These are phyloP conservation scores for Serendipita indica DNA, from an alignment of 768 basidiomycete species.

Conservation along the genomic window DNA sequence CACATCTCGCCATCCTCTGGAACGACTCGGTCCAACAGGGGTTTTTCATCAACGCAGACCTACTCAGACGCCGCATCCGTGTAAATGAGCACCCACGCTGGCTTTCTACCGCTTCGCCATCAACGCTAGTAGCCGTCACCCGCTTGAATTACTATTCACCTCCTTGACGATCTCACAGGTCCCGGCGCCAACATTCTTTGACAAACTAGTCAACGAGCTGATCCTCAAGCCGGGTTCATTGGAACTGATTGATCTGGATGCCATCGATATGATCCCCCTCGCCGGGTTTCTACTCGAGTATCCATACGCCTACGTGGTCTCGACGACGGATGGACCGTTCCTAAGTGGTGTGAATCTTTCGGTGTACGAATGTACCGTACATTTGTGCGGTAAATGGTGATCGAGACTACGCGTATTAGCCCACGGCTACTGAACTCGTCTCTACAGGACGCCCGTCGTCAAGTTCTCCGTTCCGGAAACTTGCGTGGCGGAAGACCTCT, in stretches of 20 bases:
- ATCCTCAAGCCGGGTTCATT: not conserved
- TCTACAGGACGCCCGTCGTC: not conserved
- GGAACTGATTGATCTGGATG: not conserved
- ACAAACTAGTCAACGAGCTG: not conserved
- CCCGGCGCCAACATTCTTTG: not conserved
- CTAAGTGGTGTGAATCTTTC: not conserved
- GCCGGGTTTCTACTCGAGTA: not conserved
- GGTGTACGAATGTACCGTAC: not conserved
- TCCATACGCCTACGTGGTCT: constrained; percentile 4
- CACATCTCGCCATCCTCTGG: too few species aligned
- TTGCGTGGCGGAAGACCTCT: not conserved
- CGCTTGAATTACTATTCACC: not conserved
- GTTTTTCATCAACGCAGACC: not conserved
- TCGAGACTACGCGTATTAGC: not conserved
- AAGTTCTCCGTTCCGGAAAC: not conserved
- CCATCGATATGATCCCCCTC: not conserved
- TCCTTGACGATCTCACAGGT: not conserved
- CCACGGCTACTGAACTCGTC: not conserved
- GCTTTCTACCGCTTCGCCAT: not conserved
- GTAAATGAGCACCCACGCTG: not conserved
- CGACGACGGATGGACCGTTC: not conserved
- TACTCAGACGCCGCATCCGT: not conserved
- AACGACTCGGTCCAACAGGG: not conserved
- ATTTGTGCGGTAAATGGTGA: not conserved
- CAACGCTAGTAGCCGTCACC: not conserved